These are phyloP conservation scores for Crataegus laevigata DNA, from an alignment of 306 rosid genomes.

Conservation along the genomic window DNA sequence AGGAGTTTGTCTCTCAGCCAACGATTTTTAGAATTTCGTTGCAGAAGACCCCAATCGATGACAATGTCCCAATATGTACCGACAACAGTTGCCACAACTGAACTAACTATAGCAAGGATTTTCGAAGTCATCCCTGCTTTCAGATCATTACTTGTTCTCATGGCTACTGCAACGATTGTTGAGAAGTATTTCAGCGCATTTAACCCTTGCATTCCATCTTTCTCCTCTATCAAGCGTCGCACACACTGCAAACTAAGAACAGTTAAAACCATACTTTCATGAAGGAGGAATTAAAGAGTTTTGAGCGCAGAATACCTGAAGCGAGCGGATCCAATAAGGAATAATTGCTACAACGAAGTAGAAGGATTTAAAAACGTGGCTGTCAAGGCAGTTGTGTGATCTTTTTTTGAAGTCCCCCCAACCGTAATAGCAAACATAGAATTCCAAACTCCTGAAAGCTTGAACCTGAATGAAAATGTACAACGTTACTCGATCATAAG, in stretches of 20 bases:
- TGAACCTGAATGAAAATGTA: slow-evolving; percentile 46
- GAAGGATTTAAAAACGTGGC: slow-evolving; percentile 36
- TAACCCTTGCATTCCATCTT: slow-evolving; percentile 28
- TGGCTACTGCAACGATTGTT: slow-evolving; percentile 37
- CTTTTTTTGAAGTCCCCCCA: slow-evolving; percentile 66
- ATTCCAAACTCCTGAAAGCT: slow-evolving; percentile 68
- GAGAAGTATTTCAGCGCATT: slow-evolving; percentile 45
- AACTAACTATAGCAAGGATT: slow-evolving; percentile 27
- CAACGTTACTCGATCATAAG: neutral
- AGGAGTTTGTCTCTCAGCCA: slow-evolving; percentile 75
- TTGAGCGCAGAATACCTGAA: slow-evolving; percentile 46
- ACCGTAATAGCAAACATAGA: slow-evolving; percentile 63
- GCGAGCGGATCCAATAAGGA: slow-evolving; percentile 67
- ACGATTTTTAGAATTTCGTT: slow-evolving; percentile 39
- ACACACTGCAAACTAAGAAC: slow-evolving; percentile 29
- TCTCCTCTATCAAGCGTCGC: slow-evolving; percentile 47
- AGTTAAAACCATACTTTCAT: neutral
- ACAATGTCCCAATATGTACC: slow-evolving; percentile 55
- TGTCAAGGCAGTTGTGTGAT: slow-evolving; percentile 49
- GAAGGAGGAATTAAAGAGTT: neutral
- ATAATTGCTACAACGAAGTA: slow-evolving; percentile 56
- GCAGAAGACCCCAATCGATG: slow-evolving; percentile 54
- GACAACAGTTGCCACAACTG: slow-evolving; percentile 30
- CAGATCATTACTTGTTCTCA: slow-evolving; percentile 38
- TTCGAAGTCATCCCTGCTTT: slow-evolving; percentile 22